Evolutionary conservation across 192 early-diverging fungal species (phyloP).

Genomic region (Lobosporangium transversale): DNA sequence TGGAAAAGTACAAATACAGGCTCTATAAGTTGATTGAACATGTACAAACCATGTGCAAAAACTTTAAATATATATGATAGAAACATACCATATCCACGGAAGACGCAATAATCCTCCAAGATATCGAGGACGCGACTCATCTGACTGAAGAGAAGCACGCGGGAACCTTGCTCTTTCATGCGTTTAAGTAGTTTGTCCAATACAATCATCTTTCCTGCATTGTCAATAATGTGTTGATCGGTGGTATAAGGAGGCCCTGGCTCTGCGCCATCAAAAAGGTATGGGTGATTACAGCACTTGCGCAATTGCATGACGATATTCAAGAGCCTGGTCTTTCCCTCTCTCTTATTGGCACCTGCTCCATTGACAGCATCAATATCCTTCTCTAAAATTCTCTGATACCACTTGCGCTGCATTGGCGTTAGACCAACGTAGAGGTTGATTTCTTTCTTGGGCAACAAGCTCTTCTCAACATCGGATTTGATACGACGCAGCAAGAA

Average conservation of each 20-base stretch:
- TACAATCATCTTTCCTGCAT: conserved; percentile 93
- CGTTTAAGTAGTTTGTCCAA: conserved; percentile 89
- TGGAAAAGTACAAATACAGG: background rate
- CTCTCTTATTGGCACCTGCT: conserved; percentile 73
- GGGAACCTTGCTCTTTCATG: conserved; percentile 88
- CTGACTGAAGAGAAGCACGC: conserved; percentile 96
- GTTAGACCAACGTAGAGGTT: conserved; percentile 94
- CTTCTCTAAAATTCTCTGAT: conserved; percentile 93
- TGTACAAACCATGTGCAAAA: no score
- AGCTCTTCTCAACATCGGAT: conserved; percentile 94
- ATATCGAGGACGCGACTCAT: conserved; percentile 99
- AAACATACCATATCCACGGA: conserved; percentile 77
- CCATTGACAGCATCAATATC: conserved; percentile 98
- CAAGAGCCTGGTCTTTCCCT: conserved; percentile 89
- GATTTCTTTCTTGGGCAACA: conserved; percentile 93
- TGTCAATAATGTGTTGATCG: conserved; percentile 94
- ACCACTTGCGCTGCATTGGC: conserved; percentile 97
- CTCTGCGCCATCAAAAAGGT: conserved; percentile 90
- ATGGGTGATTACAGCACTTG: conserved; percentile 98
- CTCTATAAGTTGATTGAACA: background rate
- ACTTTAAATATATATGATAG: no score
- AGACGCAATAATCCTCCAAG: conserved; percentile 96
- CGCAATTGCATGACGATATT: conserved; percentile 97
- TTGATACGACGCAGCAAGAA: conserved; percentile 94
- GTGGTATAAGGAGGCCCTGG: conserved; percentile 97